Evolutionary conservation across 2,329 filamentous ascomycete species (phyloP), one percentile per base, ranked within the genome.

Genomic region (Fusarium continuum): DNA sequence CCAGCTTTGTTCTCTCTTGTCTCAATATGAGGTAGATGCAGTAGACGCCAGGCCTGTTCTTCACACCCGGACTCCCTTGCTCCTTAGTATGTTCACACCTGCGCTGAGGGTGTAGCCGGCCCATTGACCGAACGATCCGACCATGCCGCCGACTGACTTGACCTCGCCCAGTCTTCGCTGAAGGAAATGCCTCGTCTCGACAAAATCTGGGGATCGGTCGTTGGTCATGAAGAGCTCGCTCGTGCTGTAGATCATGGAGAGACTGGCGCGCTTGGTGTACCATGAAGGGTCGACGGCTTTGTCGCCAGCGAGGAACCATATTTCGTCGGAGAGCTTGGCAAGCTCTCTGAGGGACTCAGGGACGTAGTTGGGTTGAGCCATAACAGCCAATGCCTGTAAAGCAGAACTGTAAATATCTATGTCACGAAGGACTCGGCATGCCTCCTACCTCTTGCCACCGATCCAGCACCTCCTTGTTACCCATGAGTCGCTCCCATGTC

Each of bases 181-280:
- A 48, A 98, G 79, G 74, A 98, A 99, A 9, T 86, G 83, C 65
- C 88, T 88, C 4, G 95, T 98, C 62, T 93, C 91, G 9, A 73
- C 75, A 70, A 91, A 95, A n/a, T 85, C 86, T 0, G 83, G 79
- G 5, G 89, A 93, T 58, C 81, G 83, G 76, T 98, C 95, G 56
- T 90, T 93, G 19, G 93, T 97, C 93, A 98, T 97, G 78, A 93
- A 96, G 6, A 97, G 81, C 78, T 99, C 95, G 52, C 89, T 85
- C 28, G 88, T 87, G 46, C 92, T 92, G 69, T 87, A 88, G 35
- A 85, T 80, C 67, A 83, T 77, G 28, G 84, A 84, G 9, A 87
- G 75, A 17, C 81, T 82, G 4, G 80, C 84, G 43, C 85, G 83
- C 73, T 87, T 87, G 53, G 83, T 80, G 72, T 99, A 99, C 95